A percentile compares a stretch with the other conserved stretches of the same genome.
Conservation (phyloP, 2,329 filamentous ascomycete genomes). For the Huntiella bhutanensis region DNA sequence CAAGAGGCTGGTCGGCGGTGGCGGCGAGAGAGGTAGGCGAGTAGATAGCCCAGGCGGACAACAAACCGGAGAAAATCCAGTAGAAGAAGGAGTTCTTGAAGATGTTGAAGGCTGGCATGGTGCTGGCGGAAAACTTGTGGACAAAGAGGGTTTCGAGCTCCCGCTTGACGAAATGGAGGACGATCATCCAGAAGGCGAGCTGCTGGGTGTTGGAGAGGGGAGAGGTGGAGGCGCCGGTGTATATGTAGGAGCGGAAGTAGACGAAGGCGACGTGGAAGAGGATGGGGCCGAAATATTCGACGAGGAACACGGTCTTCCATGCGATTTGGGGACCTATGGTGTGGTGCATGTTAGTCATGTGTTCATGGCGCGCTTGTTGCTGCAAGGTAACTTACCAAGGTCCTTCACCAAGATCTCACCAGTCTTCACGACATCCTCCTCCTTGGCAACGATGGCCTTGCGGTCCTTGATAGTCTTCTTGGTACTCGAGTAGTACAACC, state of each 20-base stretch:
- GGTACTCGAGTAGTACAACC: slow-evolving; percentile 39
- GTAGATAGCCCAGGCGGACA: slow-evolving; percentile 76
- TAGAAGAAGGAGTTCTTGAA: slow-evolving; percentile 93
- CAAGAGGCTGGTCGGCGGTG: slow-evolving; percentile 23
- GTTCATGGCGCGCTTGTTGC: background rate
- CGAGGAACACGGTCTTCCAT: slow-evolving; percentile 85
- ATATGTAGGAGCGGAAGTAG: slow-evolving; percentile 48
- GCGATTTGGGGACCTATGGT: slow-evolving; percentile 60
- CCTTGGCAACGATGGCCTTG: slow-evolving; percentile 31
- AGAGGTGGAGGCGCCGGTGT: slow-evolving; percentile 25
- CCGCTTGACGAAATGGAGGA: slow-evolving; percentile 80
- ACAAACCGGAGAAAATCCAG: slow-evolving; percentile 66
- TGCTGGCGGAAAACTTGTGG: slow-evolving; percentile 85
- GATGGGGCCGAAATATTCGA: slow-evolving; percentile 87
- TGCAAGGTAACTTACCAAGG: slow-evolving; percentile 41
- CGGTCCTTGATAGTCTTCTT: slow-evolving; percentile 46
- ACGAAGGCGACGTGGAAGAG: slow-evolving; percentile 64
- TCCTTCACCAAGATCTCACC: slow-evolving; percentile 73
- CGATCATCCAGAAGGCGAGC: slow-evolving; percentile 54
- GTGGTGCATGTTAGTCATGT: slow-evolving; percentile 3
- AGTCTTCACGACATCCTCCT: slow-evolving; percentile 27
- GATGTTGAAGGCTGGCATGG: slow-evolving; percentile 81
- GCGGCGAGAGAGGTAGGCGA: slow-evolving; percentile 52
- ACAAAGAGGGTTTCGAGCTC: slow-evolving; percentile 88
- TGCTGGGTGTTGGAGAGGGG: slow-evolving; percentile 49